Base-by-base conservation (phyloP, 768 basidiomycete genomes). In the Chlorophyllum brunneum region DNA sequence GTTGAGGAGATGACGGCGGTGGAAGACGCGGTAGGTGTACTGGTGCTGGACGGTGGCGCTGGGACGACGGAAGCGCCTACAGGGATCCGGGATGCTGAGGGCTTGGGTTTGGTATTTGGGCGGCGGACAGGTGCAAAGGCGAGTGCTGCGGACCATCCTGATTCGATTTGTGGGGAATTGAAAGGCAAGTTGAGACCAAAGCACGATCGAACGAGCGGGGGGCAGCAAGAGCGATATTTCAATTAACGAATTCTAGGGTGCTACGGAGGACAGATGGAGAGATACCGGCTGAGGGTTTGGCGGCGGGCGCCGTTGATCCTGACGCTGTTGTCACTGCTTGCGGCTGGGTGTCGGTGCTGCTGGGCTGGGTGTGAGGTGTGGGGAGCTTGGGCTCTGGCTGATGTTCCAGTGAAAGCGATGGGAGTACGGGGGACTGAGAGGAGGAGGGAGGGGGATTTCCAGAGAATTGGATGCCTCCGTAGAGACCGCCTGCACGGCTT, bases 141-240 rank as follows among this genome's bases (percentile, higher is more conserved):
- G 58, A 93, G 86, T 11, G 90, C 81, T 56, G 91, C 86, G 60
- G 91, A 93, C 90, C 92, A 93, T 68, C 83, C 90, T 92, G 78
- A 58, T 61, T 57, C 34, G 5, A 16, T 65, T 13, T 43, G 9
- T 23, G 2, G 24, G 15, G n/a, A n/a, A 15, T 10, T 42, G 23
- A 5, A 42, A 11, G 27, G 24, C 0, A 37, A 48, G 46, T 39
- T 45, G 39, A 43, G 50, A 60, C 45, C 51, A 51, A 37, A 6
- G 13, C 36, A 16, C 31, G 36, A 37, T 13, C 36, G 36, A n/a
- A n/a, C n/a, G 20, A 20, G 57, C 54, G 61, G 65, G 47, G 45
- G 51, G 64, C 65, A 58, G 61, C 60, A 71, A 68, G 58, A 70
- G 68, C 57, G 67, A 63, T 60, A 70, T 72, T 79, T 79, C 69